A percentile compares a stretch with the other conserved stretches of the same genome.
These are phyloP conservation scores for Paralagenidium karlingii DNA, from an alignment of 352 stramenopile species.

Conservation along the genomic window DNA sequence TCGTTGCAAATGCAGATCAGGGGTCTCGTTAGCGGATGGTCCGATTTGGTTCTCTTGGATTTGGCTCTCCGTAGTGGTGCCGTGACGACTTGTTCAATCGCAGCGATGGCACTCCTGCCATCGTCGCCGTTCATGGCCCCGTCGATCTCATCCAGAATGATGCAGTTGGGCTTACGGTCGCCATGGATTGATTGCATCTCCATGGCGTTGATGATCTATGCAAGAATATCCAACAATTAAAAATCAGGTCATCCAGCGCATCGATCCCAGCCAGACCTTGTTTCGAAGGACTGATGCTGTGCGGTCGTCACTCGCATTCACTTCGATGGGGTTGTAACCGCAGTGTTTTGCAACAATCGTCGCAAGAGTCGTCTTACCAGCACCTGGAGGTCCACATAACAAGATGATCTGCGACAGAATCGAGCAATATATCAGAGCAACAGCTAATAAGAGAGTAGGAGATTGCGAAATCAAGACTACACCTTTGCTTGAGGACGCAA, in stretches of 20 bases:
- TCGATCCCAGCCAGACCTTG: conserved; percentile 31
- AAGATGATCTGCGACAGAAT: conserved; percentile 72
- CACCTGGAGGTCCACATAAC: conserved; percentile 87
- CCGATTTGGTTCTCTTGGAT: conserved; percentile 24
- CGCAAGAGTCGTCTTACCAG: conserved; percentile 95
- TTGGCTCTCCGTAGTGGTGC: conserved; percentile 10
- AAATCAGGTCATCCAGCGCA: not conserved
- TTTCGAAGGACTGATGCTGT: conserved; percentile 86
- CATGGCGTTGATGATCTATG: conserved; percentile 84
- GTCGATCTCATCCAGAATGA: conserved; percentile 98
- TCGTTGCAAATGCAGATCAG: conserved; percentile 99
- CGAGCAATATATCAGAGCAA: not conserved
- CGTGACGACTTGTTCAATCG: conserved; percentile 89
- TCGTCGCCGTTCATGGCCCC: conserved; percentile 86
- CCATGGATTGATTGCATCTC: conserved; percentile 86
- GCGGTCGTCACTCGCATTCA: conserved; percentile 97
- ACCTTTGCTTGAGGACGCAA: conserved; percentile 9
- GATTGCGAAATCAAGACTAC: not conserved
- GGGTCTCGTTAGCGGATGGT: conserved; percentile 82
- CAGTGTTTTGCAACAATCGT: conserved; percentile 92
- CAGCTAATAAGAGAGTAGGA: not conserved
- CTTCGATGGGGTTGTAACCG: conserved; percentile 95
- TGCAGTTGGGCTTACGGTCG: conserved; percentile 89
- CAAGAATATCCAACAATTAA: not conserved
- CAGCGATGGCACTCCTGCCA: conserved; percentile 74